phyloP scores from a whole-genome alignment of 805 yeast genomes.

The Candida suzukii region DNA sequence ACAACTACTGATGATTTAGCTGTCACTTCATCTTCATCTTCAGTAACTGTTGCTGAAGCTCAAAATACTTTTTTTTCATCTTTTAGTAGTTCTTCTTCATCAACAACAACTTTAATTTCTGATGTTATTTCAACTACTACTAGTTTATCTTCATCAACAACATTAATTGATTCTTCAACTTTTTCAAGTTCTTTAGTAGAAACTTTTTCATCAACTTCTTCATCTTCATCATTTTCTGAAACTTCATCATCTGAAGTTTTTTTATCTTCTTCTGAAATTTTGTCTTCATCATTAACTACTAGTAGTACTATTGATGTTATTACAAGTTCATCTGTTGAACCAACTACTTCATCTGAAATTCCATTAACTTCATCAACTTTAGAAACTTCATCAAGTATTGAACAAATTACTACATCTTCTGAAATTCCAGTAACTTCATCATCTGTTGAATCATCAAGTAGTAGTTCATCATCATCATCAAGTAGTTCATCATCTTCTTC shows the following conservation, averaged over 20 bases:
- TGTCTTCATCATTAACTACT: conserved; percentile 14
- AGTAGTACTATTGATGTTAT: no score
- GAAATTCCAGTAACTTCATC: conserved; percentile 6
- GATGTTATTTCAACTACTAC: conserved; percentile 17
- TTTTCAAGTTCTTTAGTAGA: conserved; percentile 6
- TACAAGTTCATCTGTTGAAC: neutral
- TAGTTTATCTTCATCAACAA: conserved; percentile 5
- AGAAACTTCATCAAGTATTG: conserved; percentile 3
- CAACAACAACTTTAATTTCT: conserved; percentile 11
- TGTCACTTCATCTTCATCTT: conserved; percentile 1
- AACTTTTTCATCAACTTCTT: conserved; percentile 1
- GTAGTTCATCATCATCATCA: conserved; percentile 1
- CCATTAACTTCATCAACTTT: conserved; percentile 5
- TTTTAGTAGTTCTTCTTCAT: conserved; percentile 17
- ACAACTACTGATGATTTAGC: neutral
- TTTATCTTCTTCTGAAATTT: conserved; percentile 6
- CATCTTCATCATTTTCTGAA: conserved; percentile 10
- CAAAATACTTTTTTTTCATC: conserved; percentile 19
- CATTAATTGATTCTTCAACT: conserved; percentile 12
- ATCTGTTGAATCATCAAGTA: conserved; percentile 3
- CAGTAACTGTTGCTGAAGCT: conserved; percentile 12
- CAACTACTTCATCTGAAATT: neutral
- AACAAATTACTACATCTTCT: conserved; percentile 4
- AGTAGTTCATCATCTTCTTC: conserved; percentile 7
- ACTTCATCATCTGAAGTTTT: conserved; percentile 8